phyloP scores from a whole-genome alignment of 805 yeast genomes.

The Blastobotrys americana region DNA sequence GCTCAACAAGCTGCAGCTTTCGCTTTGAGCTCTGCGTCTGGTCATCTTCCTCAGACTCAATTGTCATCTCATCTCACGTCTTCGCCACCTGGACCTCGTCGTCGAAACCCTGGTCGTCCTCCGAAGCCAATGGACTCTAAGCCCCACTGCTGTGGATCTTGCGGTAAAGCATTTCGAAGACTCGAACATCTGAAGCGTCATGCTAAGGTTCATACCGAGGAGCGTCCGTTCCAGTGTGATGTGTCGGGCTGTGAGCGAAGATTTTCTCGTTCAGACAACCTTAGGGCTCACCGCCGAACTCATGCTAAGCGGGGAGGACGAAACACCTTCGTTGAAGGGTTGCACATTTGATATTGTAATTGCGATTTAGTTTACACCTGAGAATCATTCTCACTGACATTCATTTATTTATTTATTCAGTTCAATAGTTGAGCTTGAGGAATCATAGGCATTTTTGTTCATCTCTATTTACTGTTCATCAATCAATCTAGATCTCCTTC shows the following conservation, averaged over 20 bases:
- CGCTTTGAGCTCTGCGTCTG: constrained; percentile 2
- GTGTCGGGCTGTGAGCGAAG: constrained; percentile 50
- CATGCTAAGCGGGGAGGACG: constrained; percentile 45
- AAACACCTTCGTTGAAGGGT: constrained; percentile 34
- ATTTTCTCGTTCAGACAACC: constrained; percentile 71
- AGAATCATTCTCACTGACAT: neutral
- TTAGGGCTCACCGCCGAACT: constrained; percentile 68
- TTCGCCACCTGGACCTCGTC: constrained; percentile 1
- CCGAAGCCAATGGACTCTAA: constrained; percentile 2
- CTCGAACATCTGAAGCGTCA: constrained; percentile 46
- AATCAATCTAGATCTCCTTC: too few relatives aligned
- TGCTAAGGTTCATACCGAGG: constrained; percentile 66
- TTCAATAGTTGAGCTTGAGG: too few relatives aligned
- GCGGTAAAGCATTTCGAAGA: constrained; percentile 34
- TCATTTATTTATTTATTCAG: neutral
- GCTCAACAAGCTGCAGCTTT: constrained; percentile 6
- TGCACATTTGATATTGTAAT: constrained; percentile 17
- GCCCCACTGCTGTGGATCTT: constrained; percentile 28
- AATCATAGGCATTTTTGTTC: too few relatives aligned
- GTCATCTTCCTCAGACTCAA: neutral
- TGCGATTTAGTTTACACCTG: neutral
- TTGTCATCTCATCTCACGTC: constrained; percentile 1
- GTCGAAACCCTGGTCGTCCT: constrained; percentile 5
- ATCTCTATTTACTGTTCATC: too few relatives aligned
- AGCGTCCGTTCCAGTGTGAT: constrained; percentile 66